Evolutionary conservation across 257 asterid genomes (phyloP), one percentile per base, ranked within the genome.

Genomic region (Lithospermum erythrorhizon): DNA sequence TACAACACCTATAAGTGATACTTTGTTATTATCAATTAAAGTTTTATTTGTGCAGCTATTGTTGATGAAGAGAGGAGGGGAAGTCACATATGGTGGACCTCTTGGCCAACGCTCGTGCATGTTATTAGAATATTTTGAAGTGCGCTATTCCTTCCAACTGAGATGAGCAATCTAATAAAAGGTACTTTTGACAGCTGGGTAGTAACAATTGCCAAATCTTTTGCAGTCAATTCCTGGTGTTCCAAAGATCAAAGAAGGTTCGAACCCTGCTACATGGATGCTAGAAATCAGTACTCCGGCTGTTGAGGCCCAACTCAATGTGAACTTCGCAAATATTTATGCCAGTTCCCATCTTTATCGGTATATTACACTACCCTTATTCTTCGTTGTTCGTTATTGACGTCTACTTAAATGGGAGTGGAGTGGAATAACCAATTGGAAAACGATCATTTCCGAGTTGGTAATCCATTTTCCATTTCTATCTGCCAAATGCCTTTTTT

Each of bases 41-140:
- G 49, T 63, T 35, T 6, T 68, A 59, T 51, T 58, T 20, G 13
- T 68, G 73, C 64, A 89, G 97, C 78, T 89, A 16, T 35, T 89
- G 73, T 61, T 89, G 81, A 78, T 89, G 95, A 89, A 86, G 82
- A 84, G 95, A 73, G 97, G 97, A 76, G 97, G 97, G 35, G 95
- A 81, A 66, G 90, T 81, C 20, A 72, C 71, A 32, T 84, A 86
- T 62, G 81, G 76, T 6, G 95, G 95, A 59, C 86, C 94, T 65
- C 95, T 89, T 45, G 97, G 97, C 27, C 87, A 81, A 62, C 91
- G 74, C 51, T 86, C 97, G 53, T 76, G 70, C 68, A 60, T 67
- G 59, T 73, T 89, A 63, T 59, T 84, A 6, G 84, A 82, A 58
- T 79, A 89, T 69, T 89, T 89, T 64, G 77, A 84, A 73, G 97